These are phyloP conservation scores for Trichoderma sp. DNA, from an alignment of 2,329 filamentous ascomycete species.

Conservation along the genomic window DNA sequence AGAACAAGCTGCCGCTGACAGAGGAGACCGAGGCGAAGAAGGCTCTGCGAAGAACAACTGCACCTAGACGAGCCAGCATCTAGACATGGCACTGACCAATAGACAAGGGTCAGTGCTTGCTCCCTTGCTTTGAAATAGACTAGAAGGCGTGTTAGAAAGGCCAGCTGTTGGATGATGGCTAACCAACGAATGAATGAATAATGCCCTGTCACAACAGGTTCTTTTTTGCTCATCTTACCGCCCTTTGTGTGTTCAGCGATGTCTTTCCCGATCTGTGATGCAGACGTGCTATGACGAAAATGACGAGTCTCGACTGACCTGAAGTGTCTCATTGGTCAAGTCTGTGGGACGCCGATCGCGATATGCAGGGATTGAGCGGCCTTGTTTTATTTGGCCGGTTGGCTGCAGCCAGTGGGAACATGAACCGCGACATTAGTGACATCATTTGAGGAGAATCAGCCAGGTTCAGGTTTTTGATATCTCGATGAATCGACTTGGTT, in stretches of 20 bases:
- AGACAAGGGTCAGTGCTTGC: not conserved
- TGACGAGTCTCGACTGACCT: not conserved
- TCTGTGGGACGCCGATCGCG: constrained; percentile 9
- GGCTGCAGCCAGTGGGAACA: constrained; percentile 5
- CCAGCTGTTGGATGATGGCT: not conserved
- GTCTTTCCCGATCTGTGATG: not conserved
- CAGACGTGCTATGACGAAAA: constrained; percentile 11
- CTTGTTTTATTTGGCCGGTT: not conserved
- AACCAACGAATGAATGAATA: not conserved
- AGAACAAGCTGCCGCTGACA: constrained; percentile 71
- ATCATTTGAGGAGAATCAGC: not conserved
- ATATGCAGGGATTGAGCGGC: constrained; percentile 18
- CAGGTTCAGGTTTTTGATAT: not conserved
- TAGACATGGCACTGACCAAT: constrained; percentile 37
- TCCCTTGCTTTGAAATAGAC: not conserved
- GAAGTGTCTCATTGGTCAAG: not conserved
- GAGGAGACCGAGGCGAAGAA: constrained; percentile 78
- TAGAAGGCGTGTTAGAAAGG: not conserved
- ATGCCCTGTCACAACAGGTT: not conserved
- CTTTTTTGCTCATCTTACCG: not conserved
- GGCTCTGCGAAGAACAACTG: constrained; percentile 75
- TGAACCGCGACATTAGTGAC: constrained; percentile 3
- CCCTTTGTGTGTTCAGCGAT: not conserved
- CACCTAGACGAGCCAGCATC: constrained; percentile 76
- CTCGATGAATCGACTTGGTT: not conserved